A percentile compares a stretch with the other conserved stretches of the same genome.
phyloP scores from a whole-genome alignment of 106 monocot species.

The Phalaenopsis aphrodite region DNA sequence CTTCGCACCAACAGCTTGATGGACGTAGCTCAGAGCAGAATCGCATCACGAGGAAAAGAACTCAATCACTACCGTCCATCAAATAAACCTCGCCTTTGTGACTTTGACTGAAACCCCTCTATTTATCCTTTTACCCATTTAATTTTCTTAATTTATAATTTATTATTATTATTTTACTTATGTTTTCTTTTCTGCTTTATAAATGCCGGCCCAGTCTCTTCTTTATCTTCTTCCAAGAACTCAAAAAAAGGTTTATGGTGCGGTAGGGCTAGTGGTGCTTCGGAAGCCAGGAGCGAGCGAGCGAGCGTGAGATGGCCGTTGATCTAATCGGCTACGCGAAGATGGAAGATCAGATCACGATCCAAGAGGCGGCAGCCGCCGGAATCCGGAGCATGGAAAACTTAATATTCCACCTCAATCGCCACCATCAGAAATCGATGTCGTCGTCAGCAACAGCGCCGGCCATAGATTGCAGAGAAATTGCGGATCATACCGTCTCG shows the following conservation, averaged over 20 bases:
- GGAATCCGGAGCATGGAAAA: conserved; percentile 53
- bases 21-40: not conserved
- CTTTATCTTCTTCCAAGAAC: conserved; percentile 3
- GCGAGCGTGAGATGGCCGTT: conserved; percentile 18
- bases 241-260: not conserved
- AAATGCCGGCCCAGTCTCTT: not conserved
- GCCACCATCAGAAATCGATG: not conserved
- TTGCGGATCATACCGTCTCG: conserved; percentile 42
- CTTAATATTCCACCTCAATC: conserved; percentile 32
- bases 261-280: not conserved
- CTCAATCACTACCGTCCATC: conserved; percentile 1
- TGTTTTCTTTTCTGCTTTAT: not conserved
- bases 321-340: conserved; percentile 29
- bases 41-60: conserved; percentile 6
- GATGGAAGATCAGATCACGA: conserved; percentile 44
- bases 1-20: not conserved
- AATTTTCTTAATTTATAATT: not conserved
- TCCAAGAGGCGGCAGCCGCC: conserved; percentile 47
- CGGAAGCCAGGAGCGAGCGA: not conserved
- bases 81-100: not conserved
- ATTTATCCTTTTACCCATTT: not conserved
- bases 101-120: not conserved
- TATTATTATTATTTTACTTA: not conserved
- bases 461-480: conserved; percentile 29
- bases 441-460: not conserved